Evolutionary conservation across 768 basidiomycete genomes (phyloP).

Genomic region (Lactarius sp.): DNA sequence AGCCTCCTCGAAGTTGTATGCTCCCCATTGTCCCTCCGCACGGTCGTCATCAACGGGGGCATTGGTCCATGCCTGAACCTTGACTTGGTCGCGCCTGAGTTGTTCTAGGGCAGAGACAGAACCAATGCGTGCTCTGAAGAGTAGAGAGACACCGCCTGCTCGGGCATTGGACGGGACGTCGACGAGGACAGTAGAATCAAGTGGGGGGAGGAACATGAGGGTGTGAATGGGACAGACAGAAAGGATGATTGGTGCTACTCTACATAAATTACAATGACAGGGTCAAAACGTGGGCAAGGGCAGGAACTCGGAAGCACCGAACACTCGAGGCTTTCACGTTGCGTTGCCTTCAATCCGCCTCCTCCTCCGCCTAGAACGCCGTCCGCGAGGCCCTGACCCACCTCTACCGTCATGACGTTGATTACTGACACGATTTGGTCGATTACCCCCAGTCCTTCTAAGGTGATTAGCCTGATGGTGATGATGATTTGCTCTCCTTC

Average conservation of each 20-base stretch:
- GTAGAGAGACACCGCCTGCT: constrained; percentile 18
- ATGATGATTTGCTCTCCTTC: neutral
- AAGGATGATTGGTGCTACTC: neutral
- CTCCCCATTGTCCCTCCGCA: constrained; percentile 23
- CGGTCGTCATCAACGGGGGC: constrained; percentile 21
- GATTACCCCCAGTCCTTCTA: constrained; percentile 1
- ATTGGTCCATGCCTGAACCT: constrained; percentile 27
- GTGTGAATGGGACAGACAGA: neutral
- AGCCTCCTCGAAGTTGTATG: constrained; percentile 22
- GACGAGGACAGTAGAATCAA: constrained; percentile 22
- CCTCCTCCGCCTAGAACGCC: constrained; percentile 19
- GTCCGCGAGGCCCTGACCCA: constrained; percentile 3
- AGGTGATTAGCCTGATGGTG: neutral
- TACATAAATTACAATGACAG: neutral
- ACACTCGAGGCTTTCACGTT: constrained; percentile 10
- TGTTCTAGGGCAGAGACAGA: constrained; percentile 22
- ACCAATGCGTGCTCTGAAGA: constrained; percentile 23
- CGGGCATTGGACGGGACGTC: constrained; percentile 18
- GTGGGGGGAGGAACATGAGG: constrained; percentile 24
- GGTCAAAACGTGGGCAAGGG: neutral
- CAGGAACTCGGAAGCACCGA: neutral
- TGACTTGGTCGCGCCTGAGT: constrained; percentile 15
- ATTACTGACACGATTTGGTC: neutral
- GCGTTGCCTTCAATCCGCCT: constrained; percentile 6
- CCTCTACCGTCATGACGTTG: constrained; percentile 3